phyloP scores from a whole-genome alignment of 164 flowering plant species.

The Tinospora cordifolia region DNA sequence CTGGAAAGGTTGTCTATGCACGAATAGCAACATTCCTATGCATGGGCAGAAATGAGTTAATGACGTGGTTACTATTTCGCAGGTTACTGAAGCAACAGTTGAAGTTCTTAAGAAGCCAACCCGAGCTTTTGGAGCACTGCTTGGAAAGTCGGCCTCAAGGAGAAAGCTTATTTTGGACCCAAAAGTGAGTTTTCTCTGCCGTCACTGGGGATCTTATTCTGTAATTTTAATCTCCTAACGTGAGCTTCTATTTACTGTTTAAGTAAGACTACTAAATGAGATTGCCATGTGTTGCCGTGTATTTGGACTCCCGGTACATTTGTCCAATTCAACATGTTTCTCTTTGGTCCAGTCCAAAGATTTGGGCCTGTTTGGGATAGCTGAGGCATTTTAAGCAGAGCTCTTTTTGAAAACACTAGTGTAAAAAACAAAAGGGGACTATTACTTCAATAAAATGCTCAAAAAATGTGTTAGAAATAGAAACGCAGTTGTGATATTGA shows the following conservation, averaged over 20 bases:
- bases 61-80: not conserved
- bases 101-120: conserved; percentile 68
- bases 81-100: conserved; percentile 60
- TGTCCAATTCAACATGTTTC: not conserved
- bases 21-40: conserved; percentile 1
- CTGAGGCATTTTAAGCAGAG: too few relatives aligned
- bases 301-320: not conserved
- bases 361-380: too few relatives aligned
- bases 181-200: conserved; percentile 25
- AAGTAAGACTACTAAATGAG: not conserved
- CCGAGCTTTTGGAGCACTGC: conserved; percentile 72
- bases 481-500: too few relatives aligned
- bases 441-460: too few relatives aligned
- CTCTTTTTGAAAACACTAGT: too few relatives aligned
- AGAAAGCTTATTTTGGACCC: conserved; percentile 36
- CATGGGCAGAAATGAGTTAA: not conserved
- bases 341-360: too few relatives aligned
- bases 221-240: not conserved
- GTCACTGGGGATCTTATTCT: not conserved
- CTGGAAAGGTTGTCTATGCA: conserved; percentile 24
- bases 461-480: too few relatives aligned
- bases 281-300: not conserved
- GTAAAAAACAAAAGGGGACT: too few relatives aligned
- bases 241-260: not conserved
- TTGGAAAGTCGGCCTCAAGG: conserved; percentile 53